A percentile compares a stretch with the other conserved stretches of the same genome.
phyloP scores from a whole-genome alignment of 176 grass and related monocot genomes.

The Phragmites australis region DNA sequence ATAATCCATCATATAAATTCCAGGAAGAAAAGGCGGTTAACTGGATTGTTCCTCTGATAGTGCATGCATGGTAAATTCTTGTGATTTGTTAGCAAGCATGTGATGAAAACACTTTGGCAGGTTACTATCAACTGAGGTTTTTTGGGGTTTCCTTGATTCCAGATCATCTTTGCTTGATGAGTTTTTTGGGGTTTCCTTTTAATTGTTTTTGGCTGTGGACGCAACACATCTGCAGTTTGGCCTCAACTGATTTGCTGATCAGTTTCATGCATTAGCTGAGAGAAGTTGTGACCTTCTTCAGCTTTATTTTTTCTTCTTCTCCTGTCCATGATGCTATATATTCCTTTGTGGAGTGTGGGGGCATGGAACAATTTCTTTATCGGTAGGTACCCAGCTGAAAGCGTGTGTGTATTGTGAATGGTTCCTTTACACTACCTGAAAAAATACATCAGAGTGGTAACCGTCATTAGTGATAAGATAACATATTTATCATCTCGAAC shows the following conservation, averaged over 20 bases:
- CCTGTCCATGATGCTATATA: conserved; percentile 27
- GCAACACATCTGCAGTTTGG: conserved; percentile 18
- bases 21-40: not conserved
- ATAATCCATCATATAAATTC: not conserved
- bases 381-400: not conserved
- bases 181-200: not conserved
- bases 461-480: no score
- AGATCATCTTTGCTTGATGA: not conserved
- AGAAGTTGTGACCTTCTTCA: conserved; percentile 1
- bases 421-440: no score
- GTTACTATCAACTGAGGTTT: conserved; percentile 49
- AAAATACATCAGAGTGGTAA: no score
- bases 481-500: no score
- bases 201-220: conserved; percentile 40
- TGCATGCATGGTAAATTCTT: conserved; percentile 12
- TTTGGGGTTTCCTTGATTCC: no score
- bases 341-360: conserved; percentile 35
- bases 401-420: no score
- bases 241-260: conserved; percentile 3
- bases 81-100: no score
- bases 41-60: conserved; percentile 43
- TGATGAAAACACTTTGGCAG: not conserved
- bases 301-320: not conserved
- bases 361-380: conserved; percentile 39
- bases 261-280: conserved; percentile 12